Conservation (phyloP, 2,329 filamentous ascomycete species). For the Mycosphaerella sp. region DNA sequence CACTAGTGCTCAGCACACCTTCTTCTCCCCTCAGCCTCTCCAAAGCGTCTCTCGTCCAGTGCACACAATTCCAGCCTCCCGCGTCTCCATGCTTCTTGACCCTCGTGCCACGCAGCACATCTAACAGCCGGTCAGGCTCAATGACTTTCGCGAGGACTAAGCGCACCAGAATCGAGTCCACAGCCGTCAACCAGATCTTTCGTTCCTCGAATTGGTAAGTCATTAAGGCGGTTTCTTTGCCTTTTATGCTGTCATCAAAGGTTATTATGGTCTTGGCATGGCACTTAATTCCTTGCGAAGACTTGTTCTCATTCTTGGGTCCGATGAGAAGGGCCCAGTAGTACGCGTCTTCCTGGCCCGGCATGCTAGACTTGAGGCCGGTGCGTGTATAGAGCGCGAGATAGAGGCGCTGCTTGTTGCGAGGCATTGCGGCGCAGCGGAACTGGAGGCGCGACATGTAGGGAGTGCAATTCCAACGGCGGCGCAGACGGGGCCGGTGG, state of each 20-base stretch:
- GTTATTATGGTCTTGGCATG: conserved; percentile 4
- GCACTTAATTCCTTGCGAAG: conserved; percentile 6
- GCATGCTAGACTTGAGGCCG: neutral
- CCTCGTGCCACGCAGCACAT: conserved; percentile 3
- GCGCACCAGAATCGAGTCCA: conserved; percentile 5
- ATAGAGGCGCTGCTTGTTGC: conserved; percentile 7
- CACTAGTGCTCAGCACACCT: conserved; percentile 3
- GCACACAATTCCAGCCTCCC: conserved; percentile 5
- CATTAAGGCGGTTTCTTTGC: neutral
- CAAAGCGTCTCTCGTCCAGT: conserved; percentile 6
- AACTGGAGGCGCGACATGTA: neutral
- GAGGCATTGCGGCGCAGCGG: conserved; percentile 5
- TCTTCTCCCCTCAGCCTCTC: conserved; percentile 3
- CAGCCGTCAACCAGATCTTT: conserved; percentile 3
- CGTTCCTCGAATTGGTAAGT: conserved; percentile 5
- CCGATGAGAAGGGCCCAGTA: conserved; percentile 7
- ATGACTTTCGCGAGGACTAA: conserved; percentile 5
- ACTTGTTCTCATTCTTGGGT: conserved; percentile 6
- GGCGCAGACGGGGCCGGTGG: too few relatives aligned
- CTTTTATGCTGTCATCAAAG: conserved; percentile 4
- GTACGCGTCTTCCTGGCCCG: conserved; percentile 7
- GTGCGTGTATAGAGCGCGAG: conserved; percentile 3
- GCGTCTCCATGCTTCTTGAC: conserved; percentile 8
- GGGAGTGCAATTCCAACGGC: neutral
- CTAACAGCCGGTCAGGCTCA: conserved; percentile 3